Evolutionary conservation across 192 early-diverging fungal genomes (phyloP).

Genomic region (Rhizophagus sp.): DNA sequence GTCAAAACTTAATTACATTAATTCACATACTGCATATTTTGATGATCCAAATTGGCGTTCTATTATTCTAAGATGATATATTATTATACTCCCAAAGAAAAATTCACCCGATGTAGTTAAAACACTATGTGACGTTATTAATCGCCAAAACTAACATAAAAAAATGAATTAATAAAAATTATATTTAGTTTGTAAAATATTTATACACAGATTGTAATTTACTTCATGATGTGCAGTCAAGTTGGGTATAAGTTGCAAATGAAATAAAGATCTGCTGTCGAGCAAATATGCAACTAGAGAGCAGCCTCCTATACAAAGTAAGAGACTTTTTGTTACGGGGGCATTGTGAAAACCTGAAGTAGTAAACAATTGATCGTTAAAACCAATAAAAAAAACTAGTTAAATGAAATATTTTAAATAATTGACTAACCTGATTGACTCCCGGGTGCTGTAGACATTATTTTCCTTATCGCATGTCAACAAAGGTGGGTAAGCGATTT

Average conservation of each 20-base stretch:
- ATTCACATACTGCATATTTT: slow-evolving; percentile 58
- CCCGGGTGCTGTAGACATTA: neutral
- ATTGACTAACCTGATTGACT: neutral
- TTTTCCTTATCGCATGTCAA: neutral
- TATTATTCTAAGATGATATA: slow-evolving; percentile 60
- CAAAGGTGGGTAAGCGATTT: neutral
- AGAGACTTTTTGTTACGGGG: slow-evolving; percentile 58
- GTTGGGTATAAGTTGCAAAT: slow-evolving; percentile 59
- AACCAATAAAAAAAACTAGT: neutral
- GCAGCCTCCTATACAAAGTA: slow-evolving; percentile 49
- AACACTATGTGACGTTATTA: slow-evolving; percentile 55
- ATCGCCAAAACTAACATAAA: slow-evolving; percentile 56
- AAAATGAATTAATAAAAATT: neutral
- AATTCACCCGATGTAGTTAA: slow-evolving; percentile 60
- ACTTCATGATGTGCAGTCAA: slow-evolving; percentile 64
- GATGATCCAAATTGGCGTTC: slow-evolving; percentile 63
- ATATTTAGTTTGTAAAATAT: neutral
- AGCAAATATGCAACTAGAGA: slow-evolving; percentile 52
- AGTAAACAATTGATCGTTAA: neutral
- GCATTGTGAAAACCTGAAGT: slow-evolving; percentile 63
- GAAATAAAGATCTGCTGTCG: slow-evolving; percentile 52
- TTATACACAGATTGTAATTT: neutral
- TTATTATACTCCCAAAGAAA: slow-evolving; percentile 57
- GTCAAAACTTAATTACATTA: neutral
- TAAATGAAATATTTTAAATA: neutral